A percentile compares a stretch with the other conserved stretches of the same genome.
These are phyloP conservation scores for Mucor mucedo DNA, from an alignment of 371 early-diverging fungal genomes.

Conservation along the genomic window DNA sequence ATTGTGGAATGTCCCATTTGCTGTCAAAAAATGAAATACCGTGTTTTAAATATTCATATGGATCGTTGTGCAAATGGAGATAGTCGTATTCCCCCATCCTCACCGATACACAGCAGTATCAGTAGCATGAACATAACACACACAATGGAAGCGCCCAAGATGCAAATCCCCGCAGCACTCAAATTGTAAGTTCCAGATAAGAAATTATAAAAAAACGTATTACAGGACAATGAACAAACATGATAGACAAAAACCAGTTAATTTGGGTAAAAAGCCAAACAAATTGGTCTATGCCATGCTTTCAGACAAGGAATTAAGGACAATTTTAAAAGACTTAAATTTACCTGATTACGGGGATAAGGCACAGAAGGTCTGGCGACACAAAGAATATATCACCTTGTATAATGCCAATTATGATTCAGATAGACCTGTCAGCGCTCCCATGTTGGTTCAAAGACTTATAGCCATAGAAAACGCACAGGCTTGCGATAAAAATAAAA, in stretches of 20 bases:
- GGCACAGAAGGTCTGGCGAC: conserved; percentile 24
- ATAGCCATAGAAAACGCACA: conserved; percentile 13
- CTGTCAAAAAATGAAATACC: conserved; percentile 13
- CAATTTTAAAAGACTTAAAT: neutral
- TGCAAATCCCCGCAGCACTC: neutral
- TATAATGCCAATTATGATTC: conserved; percentile 37
- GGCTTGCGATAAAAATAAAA: conserved; percentile 2
- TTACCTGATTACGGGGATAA: conserved; percentile 33
- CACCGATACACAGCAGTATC: neutral
- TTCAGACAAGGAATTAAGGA: conserved; percentile 19
- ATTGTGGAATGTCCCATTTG: conserved; percentile 32
- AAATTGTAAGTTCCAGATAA: neutral
- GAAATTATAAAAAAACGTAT: neutral
- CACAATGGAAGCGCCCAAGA: neutral
- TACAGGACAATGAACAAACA: too few species aligned
- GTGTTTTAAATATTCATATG: conserved; percentile 25
- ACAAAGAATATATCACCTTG: conserved; percentile 29
- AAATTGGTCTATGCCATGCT: conserved; percentile 19
- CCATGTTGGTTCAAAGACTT: conserved; percentile 19
- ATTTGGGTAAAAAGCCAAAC: conserved; percentile 17
- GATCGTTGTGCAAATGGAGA: conserved; percentile 29
- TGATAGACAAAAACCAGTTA: neutral
- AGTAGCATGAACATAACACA: neutral
- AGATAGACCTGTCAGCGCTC: conserved; percentile 16
- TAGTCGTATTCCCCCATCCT: conserved; percentile 5